Base-by-base conservation (phyloP, 768 basidiomycete species). In the Melanogaster broomeanus region DNA sequence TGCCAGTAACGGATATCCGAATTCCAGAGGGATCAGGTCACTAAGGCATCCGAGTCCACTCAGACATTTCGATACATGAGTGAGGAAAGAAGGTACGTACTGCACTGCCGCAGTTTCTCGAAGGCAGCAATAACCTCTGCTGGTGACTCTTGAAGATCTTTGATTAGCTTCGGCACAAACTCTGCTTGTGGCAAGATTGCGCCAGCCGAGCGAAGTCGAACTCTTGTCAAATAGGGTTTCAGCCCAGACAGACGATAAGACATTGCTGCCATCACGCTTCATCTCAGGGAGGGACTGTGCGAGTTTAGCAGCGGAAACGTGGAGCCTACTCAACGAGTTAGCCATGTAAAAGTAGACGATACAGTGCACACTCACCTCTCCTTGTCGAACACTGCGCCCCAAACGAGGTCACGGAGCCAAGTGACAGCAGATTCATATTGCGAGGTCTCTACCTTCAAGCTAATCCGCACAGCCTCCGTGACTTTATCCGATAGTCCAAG, bases 1-100 rank as follows among this genome's bases (percentile, higher is more conserved):
- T 85, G 11, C 97, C 97, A n/a, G 87, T 82, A 10, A 98, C 88
- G 1, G 91, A 89, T 65, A 99, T 88, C 34, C 97, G 85, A 19
- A 94, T 77, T 37, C 86, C 90, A 18, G 84, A 79, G 3, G 96
- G 90, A 54, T 90, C 77, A n/a, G 12, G 86, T 88, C 56, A 97
- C 93, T 98, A 8, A 53, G 22, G 27, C 19, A 41, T 47, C 40
- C 27, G 44, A 25, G 34, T 16, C 48, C 22, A 30, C 42, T 47
- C 46, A 45, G 37, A 25, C 31, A 13, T n/a, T 11, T 24, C 13
- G 15, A 33, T 11, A 11, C 15, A 43, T 31, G 25, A 21, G 16
- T 24, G 42, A 27, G 15, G 7, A 8, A 45, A 25, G 24, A 25
- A 13, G 22, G 22, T 10, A 75, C 91, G 61, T 57, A 96, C 93